These are phyloP conservation scores for Halophytophthora batemanensis DNA, from an alignment of 352 stramenopile genomes.

Conservation along the genomic window DNA sequence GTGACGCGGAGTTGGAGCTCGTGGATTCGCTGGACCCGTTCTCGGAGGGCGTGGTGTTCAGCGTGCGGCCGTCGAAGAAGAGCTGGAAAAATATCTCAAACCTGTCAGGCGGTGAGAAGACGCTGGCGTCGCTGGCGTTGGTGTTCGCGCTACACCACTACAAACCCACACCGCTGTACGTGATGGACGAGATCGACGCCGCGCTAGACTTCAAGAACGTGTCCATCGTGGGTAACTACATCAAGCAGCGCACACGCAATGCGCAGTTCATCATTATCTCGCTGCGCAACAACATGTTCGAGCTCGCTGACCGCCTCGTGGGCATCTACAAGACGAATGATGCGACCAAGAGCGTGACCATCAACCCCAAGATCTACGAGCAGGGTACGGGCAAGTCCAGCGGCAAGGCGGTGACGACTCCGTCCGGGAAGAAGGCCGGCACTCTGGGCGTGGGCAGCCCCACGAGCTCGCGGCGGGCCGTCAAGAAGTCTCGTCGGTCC, in stretches of 20 bases:
- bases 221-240: conserved; percentile 99
- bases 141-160: conserved; percentile 99
- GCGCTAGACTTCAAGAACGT: conserved; percentile 99
- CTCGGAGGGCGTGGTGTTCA: conserved; percentile 99
- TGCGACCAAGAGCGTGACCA: conserved; percentile 98
- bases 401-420: conserved; percentile 13
- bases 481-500: conserved; percentile 32
- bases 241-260: conserved; percentile 99
- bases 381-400: conserved; percentile 21
- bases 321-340: conserved; percentile 99
- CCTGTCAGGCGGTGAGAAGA: conserved; percentile 98
- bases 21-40: conserved; percentile 99
- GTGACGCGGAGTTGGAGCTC: conserved; percentile 98
- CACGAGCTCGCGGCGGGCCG: conserved; percentile 16
- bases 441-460: conserved; percentile 23
- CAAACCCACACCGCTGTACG: conserved; percentile 99
- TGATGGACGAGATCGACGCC: conserved; percentile 96
- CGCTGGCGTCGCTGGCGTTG: conserved; percentile 97
- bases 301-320: conserved; percentile 98
- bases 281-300: conserved; percentile 99
- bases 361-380: conserved; percentile 94
- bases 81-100: conserved; percentile 99
- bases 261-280: conserved; percentile 99
- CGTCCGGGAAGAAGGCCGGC: conserved; percentile 18
- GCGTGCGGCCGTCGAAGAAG: conserved; percentile 98